Evolutionary conservation across 495 filamentous ascomycete genomes (phyloP).

Genomic region (Neurospora pannonica): DNA sequence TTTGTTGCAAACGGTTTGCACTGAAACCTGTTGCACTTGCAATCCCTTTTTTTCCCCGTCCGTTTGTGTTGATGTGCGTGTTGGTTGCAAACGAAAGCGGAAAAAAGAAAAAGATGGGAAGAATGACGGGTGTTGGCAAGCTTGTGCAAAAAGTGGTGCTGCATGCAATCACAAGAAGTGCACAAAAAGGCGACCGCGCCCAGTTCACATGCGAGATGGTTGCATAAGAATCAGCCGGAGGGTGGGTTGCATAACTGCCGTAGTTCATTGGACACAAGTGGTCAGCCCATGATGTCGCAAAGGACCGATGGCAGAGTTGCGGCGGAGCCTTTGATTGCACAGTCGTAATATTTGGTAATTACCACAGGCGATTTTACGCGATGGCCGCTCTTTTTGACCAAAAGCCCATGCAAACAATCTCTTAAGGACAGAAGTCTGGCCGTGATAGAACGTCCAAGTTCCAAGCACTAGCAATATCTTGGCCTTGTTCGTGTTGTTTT

Average conservation of each 20-base stretch:
- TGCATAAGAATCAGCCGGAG: conserved; percentile 1
- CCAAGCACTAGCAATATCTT: background rate
- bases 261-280: conserved; percentile 3
- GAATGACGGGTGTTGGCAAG: background rate
- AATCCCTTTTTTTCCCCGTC: background rate
- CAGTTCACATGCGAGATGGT: background rate
- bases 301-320: background rate
- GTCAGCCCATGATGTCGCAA: background rate
- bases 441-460: background rate
- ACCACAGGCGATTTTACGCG: background rate
- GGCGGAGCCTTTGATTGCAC: background rate
- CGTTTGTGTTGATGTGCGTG: background rate
- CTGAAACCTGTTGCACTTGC: background rate
- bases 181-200: background rate
- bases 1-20: background rate
- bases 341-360: background rate
- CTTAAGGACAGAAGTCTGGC: background rate
- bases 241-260: conserved; percentile 14
- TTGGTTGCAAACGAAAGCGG: background rate
- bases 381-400: background rate
- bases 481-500: background rate
- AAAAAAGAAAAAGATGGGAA: background rate
- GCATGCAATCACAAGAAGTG: background rate
- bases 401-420: background rate
- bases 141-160: background rate